Base-by-base conservation (phyloP, 2,329 filamentous ascomycete genomes). In the Pyrenophora seminiperda region DNA sequence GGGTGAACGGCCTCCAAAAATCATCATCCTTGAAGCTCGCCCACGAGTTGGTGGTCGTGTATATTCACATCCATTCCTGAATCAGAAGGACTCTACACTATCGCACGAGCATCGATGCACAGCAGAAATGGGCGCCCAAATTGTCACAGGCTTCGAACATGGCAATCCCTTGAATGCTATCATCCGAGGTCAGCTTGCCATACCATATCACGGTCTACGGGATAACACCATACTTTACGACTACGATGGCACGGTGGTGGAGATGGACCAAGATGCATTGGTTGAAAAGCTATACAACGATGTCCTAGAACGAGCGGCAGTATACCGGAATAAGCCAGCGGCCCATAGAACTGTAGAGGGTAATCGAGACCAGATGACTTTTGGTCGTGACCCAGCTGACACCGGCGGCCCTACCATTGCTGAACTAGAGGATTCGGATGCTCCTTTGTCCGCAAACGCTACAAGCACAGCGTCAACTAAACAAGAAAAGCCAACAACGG, bases 61-160 rank as follows among this genome's bases (percentile, higher is more conserved):
- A 15, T 97, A 97, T 74, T 99, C 94, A 44, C 91, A 87, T 68
- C 83, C 83, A 38, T 72, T 87, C 53, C 77, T 76, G 78, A 80
- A 85, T 77, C 76, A 88, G 77, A 72, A 82, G 71, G 73, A 78
- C 47, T 68, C 78, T 66, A 73, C 75, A 58, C 61, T 84, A 68
- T 75, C 79, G 68, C 64, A 78, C 59, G 68, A 79, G 74, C 83
- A 81, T 71, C 82, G 75, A 41, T 88, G 88, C 66, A 97, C 92
- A 15, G 94, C 91, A 24, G 94, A 99, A 72, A 95, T 97, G 86
- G 94, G 94, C 20, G 94, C 93, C 47, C 96, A 99, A 81, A 97
- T 99, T 53, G 91, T 99, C 54, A 97, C 95, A 27, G 94, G 94
- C 0, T 99, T 97, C 70, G 91, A 97, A 60, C 85, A 90, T 59